Conservation (phyloP, 306 rosid genomes). For the Pueraria montana region DNA sequence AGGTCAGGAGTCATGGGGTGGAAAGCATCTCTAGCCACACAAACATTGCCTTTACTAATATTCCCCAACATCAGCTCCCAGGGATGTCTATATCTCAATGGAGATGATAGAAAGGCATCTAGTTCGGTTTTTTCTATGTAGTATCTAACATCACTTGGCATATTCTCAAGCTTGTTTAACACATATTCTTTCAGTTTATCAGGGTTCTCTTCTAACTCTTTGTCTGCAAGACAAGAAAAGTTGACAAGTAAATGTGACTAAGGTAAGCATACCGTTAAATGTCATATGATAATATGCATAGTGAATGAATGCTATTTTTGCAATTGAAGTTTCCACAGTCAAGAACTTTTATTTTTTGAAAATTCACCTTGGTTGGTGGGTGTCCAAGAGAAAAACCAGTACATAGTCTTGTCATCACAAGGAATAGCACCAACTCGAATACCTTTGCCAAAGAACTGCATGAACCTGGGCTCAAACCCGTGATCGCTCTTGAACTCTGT, state of each 20-base stretch:
- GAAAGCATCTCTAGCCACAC: conserved; percentile 78
- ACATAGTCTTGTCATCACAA: conserved; percentile 54
- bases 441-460: conserved; percentile 67
- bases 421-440: conserved; percentile 64
- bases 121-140: conserved; percentile 57
- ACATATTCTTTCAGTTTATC: conserved; percentile 59
- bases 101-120: conserved; percentile 47
- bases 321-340: too few relatives aligned
- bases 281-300: background rate
- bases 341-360: background rate
- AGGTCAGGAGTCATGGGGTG: conserved; percentile 79
- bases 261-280: too few relatives aligned
- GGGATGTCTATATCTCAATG: conserved; percentile 64
- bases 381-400: conserved; percentile 75
- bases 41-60: conserved; percentile 71
- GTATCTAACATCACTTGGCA: conserved; percentile 54
- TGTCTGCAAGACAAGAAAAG: conserved; percentile 49
- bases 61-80: conserved; percentile 74
- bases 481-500: conserved; percentile 43
- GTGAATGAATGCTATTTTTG: background rate
- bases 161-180: conserved; percentile 60
- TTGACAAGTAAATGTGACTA: background rate
- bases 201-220: conserved; percentile 52
- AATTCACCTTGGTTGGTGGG: conserved; percentile 67
- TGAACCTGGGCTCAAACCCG: conserved; percentile 48